These are phyloP conservation scores for Ochetophila trinervis DNA, from an alignment of 306 rosid genomes.

Conservation along the genomic window DNA sequence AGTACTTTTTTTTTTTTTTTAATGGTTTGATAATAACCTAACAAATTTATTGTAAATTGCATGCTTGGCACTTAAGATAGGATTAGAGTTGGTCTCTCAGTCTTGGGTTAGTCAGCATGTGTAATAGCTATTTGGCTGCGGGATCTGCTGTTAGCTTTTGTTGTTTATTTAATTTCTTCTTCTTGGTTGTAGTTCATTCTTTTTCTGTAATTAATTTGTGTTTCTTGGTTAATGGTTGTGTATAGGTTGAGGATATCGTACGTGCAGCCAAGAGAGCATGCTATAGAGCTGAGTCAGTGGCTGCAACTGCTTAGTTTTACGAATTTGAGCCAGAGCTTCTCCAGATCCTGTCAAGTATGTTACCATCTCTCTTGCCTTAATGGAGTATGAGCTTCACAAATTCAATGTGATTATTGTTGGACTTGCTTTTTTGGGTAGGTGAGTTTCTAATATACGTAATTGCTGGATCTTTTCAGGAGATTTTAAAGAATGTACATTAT, in stretches of 20 bases:
- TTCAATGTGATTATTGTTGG: background rate
- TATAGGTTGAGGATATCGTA: slow-evolving; percentile 89
- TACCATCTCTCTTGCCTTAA: slow-evolving; percentile 5
- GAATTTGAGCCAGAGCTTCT: slow-evolving; percentile 18
- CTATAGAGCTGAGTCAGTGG: slow-evolving; percentile 70
- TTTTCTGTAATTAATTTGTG: background rate
- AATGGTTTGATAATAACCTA: background rate
- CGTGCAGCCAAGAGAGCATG: slow-evolving; percentile 96
- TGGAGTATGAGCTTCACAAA: background rate
- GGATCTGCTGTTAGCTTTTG: background rate
- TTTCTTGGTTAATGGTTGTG: slow-evolving; percentile 24
- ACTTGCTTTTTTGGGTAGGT: background rate
- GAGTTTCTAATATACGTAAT: slow-evolving; percentile 20
- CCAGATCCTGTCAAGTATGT: slow-evolving; percentile 39
- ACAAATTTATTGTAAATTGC: background rate
- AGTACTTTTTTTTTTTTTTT: slow-evolving; percentile 1
- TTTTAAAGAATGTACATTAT: slow-evolving; percentile 35
- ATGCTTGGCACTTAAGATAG: background rate
- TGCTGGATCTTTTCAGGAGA: slow-evolving; percentile 40
- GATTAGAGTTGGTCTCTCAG: background rate
- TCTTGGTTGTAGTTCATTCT: background rate
- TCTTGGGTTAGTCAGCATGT: slow-evolving; percentile 4
- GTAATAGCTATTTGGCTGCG: background rate
- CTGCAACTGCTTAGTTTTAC: slow-evolving; percentile 58
- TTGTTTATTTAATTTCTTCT: background rate